phyloP scores from a whole-genome alignment of 148 eudicot genomes.

The Arctostaphylos glauca region DNA sequence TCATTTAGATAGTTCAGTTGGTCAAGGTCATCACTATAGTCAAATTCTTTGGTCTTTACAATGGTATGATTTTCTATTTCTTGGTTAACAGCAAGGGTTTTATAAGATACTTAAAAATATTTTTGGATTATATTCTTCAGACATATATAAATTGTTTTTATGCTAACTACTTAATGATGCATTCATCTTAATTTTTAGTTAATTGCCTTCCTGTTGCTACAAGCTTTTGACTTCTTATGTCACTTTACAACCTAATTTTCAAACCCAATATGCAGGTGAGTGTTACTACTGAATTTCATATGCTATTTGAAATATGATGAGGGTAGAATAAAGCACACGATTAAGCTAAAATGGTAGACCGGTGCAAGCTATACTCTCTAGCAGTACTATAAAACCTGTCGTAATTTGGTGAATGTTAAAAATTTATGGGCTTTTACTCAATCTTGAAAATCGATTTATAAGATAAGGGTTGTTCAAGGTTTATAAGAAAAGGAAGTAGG shows the following conservation, averaged over 20 bases:
- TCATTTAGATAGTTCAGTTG: no score
- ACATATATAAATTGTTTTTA: conserved; percentile 1
- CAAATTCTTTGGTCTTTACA: neutral
- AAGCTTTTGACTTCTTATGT: neutral
- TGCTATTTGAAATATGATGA: neutral
- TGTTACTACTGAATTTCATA: neutral
- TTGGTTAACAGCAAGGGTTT: neutral
- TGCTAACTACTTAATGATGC: neutral
- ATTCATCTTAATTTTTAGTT: neutral
- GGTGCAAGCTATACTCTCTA: neutral
- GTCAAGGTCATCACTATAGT: no score
- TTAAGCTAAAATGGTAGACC: neutral
- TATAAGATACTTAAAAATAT: neutral
- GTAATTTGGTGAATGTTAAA: no score
- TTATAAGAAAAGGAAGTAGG: no score
- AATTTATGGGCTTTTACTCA: no score
- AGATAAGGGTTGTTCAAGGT: no score
- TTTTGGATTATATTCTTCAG: neutral
- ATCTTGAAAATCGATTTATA: no score
- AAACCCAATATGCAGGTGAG: neutral
- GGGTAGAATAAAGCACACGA: neutral
- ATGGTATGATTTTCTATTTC: neutral
- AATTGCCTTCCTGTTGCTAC: neutral
- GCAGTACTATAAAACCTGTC: no score
- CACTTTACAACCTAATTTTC: conserved; percentile 1